A percentile compares a stretch with the other conserved stretches of the same genome.
These are phyloP conservation scores for Choiromyces venosus DNA, from an alignment of 495 filamentous ascomycete genomes.

Conservation along the genomic window DNA sequence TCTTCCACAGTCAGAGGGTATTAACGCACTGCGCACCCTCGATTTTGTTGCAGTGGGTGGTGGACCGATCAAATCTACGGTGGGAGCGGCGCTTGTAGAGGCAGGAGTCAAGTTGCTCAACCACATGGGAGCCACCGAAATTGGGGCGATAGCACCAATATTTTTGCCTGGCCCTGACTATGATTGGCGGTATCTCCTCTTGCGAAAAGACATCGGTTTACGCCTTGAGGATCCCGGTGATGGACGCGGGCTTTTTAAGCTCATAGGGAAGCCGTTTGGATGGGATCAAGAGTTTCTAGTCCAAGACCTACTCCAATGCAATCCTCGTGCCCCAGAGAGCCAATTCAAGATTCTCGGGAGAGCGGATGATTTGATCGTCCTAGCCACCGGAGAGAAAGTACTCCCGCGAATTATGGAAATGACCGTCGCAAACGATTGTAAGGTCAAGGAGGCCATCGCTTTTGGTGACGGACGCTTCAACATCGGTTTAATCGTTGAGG, in stretches of 20 bases:
- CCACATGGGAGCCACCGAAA: constrained; percentile 56
- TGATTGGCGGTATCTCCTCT: constrained; percentile 55
- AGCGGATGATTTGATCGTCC: constrained; percentile 50
- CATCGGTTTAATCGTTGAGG: constrained; percentile 34
- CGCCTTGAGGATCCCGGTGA: constrained; percentile 35
- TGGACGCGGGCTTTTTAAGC: constrained; percentile 49
- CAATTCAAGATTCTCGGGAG: constrained; percentile 49
- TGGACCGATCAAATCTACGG: constrained; percentile 41
- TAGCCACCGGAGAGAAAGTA: constrained; percentile 53
- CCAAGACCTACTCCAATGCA: constrained; percentile 54
- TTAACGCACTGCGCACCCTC: constrained; percentile 37
- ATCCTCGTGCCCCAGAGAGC: constrained; percentile 45
- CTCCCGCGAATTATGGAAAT: constrained; percentile 46
- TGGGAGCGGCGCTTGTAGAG: constrained; percentile 52
- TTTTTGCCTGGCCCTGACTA: constrained; percentile 44
- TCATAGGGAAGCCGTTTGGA: constrained; percentile 58
- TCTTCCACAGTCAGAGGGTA: constrained; percentile 34
- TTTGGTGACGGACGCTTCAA: constrained; percentile 38
- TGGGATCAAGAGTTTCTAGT: constrained; percentile 52
- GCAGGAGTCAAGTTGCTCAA: constrained; percentile 52
- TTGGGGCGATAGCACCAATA: constrained; percentile 49
- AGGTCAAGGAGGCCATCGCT: constrained; percentile 29
- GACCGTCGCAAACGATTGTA: constrained; percentile 16
- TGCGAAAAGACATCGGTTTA: constrained; percentile 44
- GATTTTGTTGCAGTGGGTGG: constrained; percentile 49